Conservation (phyloP, 495 filamentous ascomycete genomes). For the Trichocladium antarcticum region DNA sequence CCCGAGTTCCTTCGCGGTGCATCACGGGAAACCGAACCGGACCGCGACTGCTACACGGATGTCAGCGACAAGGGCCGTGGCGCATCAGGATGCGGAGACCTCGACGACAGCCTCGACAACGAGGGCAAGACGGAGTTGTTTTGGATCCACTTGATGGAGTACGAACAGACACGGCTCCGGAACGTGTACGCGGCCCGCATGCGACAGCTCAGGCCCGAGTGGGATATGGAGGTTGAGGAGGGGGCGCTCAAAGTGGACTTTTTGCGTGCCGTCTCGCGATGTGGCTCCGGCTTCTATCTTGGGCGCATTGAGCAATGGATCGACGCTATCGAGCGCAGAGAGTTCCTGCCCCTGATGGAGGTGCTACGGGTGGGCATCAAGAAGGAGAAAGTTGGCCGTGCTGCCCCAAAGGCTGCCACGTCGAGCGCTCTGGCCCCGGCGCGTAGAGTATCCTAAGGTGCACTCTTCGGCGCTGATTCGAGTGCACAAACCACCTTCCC, state of each 20-base stretch:
- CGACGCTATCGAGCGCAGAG: constrained; percentile 18
- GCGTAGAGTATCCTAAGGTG: neutral
- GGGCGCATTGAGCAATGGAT: constrained; percentile 24
- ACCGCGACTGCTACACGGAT: constrained; percentile 23
- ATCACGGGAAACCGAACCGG: constrained; percentile 21
- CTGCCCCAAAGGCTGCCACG: neutral
- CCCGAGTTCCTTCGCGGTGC: constrained; percentile 35
- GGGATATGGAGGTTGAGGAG: constrained; percentile 18
- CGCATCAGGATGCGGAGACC: constrained; percentile 12
- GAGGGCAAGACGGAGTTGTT: constrained; percentile 29
- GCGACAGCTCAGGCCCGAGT: constrained; percentile 13
- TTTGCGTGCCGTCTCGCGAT: constrained; percentile 15
- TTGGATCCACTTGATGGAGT: constrained; percentile 31
- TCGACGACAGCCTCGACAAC: constrained; percentile 17
- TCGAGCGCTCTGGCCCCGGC: neutral
- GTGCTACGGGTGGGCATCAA: constrained; percentile 20
- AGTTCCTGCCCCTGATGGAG: constrained; percentile 19
- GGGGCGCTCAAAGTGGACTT: constrained; percentile 20
- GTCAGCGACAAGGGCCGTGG: constrained; percentile 14
- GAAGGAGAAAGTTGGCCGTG: constrained; percentile 12
- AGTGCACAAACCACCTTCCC: constrained; percentile 25
- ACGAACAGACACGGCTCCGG: constrained; percentile 27
- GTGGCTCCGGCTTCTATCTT: constrained; percentile 18
- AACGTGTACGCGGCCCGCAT: constrained; percentile 24
- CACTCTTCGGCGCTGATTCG: neutral